Evolutionary conservation across 352 stramenopile species (phyloP).

Genomic region (Phytophthora quininea): DNA sequence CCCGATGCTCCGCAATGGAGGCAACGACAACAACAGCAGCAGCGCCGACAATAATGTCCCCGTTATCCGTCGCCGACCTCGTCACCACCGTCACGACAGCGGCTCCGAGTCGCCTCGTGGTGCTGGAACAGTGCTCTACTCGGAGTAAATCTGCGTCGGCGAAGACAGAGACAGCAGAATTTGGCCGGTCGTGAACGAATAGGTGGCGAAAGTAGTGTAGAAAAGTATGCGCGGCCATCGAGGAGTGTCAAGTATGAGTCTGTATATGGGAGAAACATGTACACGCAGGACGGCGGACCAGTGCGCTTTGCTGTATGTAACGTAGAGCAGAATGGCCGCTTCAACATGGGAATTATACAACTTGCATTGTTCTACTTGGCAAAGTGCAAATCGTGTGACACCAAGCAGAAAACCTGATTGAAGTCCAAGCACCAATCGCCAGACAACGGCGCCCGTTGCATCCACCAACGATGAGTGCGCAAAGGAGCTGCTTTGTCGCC

Average conservation of each 20-base stretch:
- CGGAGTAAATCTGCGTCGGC: conserved; percentile 36
- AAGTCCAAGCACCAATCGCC: conserved; percentile 6
- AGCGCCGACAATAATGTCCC: conserved; percentile 22
- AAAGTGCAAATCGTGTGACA: background rate
- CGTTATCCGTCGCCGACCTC: conserved; percentile 32
- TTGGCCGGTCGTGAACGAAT: conserved; percentile 33
- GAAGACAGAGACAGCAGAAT: conserved; percentile 6
- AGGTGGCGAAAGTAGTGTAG: conserved; percentile 33
- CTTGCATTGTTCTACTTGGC: background rate
- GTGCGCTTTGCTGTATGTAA: conserved; percentile 32
- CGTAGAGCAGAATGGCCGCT: conserved; percentile 17
- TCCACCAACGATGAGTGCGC: background rate
- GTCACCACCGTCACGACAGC: conserved; percentile 28
- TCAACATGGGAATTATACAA: conserved; percentile 39
- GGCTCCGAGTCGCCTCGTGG: conserved; percentile 15
- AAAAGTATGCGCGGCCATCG: conserved; percentile 34
- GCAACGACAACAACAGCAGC: conserved; percentile 38
- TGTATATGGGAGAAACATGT: conserved; percentile 33
- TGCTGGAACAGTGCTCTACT: conserved; percentile 34
- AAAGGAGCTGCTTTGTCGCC: background rate
- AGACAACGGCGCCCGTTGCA: background rate
- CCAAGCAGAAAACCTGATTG: no score
- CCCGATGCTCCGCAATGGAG: conserved; percentile 24
- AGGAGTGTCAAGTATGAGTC: conserved; percentile 24
- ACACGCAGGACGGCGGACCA: conserved; percentile 11